Evolutionary conservation across 2,329 filamentous ascomycete genomes (phyloP).

Genomic region (Colletotrichum sp.): DNA sequence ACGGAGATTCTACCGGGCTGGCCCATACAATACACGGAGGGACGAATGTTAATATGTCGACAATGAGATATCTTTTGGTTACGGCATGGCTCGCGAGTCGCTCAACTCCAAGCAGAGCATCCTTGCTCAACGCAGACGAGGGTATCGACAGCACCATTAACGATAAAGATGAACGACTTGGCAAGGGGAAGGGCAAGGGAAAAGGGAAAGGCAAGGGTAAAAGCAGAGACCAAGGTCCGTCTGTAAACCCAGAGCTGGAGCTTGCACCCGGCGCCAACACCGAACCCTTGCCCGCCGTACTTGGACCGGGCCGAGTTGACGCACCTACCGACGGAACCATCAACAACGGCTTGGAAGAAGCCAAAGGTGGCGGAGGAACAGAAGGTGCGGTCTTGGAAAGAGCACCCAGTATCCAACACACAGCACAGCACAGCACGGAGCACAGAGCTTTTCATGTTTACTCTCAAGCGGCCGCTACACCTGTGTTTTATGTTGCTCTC

Average conservation of each 20-base stretch:
- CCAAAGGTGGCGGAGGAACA: neutral
- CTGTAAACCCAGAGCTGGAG: neutral
- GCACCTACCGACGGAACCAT: neutral
- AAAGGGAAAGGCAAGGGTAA: neutral
- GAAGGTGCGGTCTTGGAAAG: constrained; percentile 1
- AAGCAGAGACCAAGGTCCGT: neutral
- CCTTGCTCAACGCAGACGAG: neutral
- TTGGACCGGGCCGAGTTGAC: neutral
- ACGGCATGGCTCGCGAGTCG: neutral
- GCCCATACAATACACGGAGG: neutral
- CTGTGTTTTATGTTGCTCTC: neutral
- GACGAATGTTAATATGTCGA: neutral
- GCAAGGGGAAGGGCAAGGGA: neutral
- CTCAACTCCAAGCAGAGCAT: neutral
- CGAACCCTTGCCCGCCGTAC: neutral
- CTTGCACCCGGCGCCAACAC: neutral
- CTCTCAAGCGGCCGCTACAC: neutral
- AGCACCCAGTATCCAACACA: too few species aligned
- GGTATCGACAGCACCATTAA: neutral
- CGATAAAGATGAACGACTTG: neutral
- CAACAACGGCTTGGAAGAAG: neutral
- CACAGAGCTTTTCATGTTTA: too few species aligned
- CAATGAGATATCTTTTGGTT: neutral
- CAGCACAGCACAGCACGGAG: neutral
- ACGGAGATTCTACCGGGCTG: neutral